These are phyloP conservation scores for Gnomoniopsis smithogilvyi DNA, from an alignment of 2,329 filamentous ascomycete genomes.

Conservation along the genomic window DNA sequence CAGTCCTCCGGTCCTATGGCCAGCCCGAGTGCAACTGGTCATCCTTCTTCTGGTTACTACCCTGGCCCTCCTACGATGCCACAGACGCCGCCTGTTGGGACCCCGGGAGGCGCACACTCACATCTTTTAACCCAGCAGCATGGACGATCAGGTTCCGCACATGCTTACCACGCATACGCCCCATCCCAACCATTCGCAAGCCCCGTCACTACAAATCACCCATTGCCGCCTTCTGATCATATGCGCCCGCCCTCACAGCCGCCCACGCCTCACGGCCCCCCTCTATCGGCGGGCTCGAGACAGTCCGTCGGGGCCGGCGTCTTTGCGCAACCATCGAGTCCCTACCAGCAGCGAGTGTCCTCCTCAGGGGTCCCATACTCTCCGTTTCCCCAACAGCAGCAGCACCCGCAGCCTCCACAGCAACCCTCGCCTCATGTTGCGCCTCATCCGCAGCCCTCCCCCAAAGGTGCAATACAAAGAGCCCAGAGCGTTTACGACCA, in stretches of 20 bases:
- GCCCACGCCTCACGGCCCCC: conserved; percentile 50
- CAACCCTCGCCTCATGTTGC: conserved; percentile 23
- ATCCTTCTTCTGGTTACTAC: conserved; percentile 22
- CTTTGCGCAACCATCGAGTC: conserved; percentile 53
- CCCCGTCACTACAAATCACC: conserved; percentile 44
- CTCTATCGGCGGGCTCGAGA: conserved; percentile 39
- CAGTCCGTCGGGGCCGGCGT: conserved; percentile 37
- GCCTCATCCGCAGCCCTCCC: conserved; percentile 19
- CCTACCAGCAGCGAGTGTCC: conserved; percentile 52
- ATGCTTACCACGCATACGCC: conserved; percentile 53
- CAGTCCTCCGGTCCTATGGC: conserved; percentile 30
- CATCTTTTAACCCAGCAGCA: conserved; percentile 27
- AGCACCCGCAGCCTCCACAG: conserved; percentile 11
- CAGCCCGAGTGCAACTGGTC: conserved; percentile 27
- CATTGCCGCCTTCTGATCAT: conserved; percentile 36
- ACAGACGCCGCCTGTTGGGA: conserved; percentile 48
- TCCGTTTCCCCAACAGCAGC: conserved; percentile 30
- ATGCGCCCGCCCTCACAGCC: conserved; percentile 52
- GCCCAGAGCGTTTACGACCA: conserved; percentile 43
- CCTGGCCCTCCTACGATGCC: conserved; percentile 33
- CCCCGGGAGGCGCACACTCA: conserved; percentile 35
- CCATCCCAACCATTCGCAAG: conserved; percentile 44
- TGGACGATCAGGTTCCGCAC: conserved; percentile 55
- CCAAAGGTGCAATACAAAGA: conserved; percentile 37
- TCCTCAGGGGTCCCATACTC: conserved; percentile 31